A percentile compares a stretch with the other conserved stretches of the same genome.
Evolutionary conservation across 108 stramenopile species (phyloP).

Genomic region (Fistulifera pelliculosa): DNA sequence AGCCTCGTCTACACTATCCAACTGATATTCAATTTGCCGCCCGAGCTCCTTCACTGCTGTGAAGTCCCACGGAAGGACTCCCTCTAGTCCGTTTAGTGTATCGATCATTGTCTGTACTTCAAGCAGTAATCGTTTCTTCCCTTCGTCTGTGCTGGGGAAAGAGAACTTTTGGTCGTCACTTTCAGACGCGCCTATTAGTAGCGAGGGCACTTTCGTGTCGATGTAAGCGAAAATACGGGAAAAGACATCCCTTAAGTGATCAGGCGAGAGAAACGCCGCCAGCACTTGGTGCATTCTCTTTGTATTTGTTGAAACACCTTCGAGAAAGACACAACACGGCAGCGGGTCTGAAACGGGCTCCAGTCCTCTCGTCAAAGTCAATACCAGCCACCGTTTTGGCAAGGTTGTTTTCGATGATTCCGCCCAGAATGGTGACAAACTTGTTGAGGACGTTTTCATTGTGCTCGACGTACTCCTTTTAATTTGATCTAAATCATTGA

Average conservation of each 20-base stretch:
- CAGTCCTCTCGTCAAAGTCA: constrained; percentile 63
- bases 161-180: constrained; percentile 22
- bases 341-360: constrained; percentile 13
- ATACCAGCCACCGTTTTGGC: constrained; percentile 53
- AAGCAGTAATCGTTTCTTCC: constrained; percentile 55
- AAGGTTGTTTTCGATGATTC: constrained; percentile 82
- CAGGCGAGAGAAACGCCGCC: constrained; percentile 70
- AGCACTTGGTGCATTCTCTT: constrained; percentile 94
- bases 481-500: constrained; percentile 87
- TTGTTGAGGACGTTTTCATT: constrained; percentile 88
- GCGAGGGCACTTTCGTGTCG: constrained; percentile 63
- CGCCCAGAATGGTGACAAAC: constrained; percentile 93
- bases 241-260: constrained; percentile 90
- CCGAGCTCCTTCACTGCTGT: constrained; percentile 59
- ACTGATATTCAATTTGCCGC: constrained; percentile 41
- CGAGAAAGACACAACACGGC: constrained; percentile 72
- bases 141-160: constrained; percentile 62
- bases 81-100: constrained; percentile 55
- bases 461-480: constrained; percentile 85
- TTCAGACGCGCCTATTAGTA: constrained; percentile 47
- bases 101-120: constrained; percentile 59
- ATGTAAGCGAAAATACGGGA: constrained; percentile 86
- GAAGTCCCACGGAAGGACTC: constrained; percentile 79
- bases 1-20: neutral
- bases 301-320: constrained; percentile 79